These are phyloP conservation scores for Diaporthe citriasiana DNA, from an alignment of 2,329 filamentous ascomycete species.

Conservation along the genomic window DNA sequence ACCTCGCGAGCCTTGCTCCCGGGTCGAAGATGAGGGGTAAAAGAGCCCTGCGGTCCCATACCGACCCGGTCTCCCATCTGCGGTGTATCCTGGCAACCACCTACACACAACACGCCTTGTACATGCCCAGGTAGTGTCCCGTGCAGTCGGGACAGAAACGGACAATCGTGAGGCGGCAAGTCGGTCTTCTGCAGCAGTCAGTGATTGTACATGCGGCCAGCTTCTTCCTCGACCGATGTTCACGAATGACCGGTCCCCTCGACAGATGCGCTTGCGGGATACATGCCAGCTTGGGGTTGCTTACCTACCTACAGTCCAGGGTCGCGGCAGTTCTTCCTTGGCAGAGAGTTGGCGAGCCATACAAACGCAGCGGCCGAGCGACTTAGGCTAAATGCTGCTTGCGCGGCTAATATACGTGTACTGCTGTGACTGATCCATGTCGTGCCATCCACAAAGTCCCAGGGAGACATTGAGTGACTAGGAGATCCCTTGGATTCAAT, in stretches of 20 bases:
- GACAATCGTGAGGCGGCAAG: not conserved
- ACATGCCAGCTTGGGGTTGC: not conserved
- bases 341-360: not conserved
- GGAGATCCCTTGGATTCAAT: not conserved
- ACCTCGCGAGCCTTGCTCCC: slow-evolving; percentile 26
- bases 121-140: not conserved
- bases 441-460: not conserved
- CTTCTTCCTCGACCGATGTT: not conserved
- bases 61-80: slow-evolving; percentile 16
- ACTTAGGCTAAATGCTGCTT: slow-evolving; percentile 25
- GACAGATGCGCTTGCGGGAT: not conserved
- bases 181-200: not conserved
- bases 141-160: too few species aligned
- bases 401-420: slow-evolving; percentile 4
- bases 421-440: not conserved
- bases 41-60: slow-evolving; percentile 10
- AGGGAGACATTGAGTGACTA: too few species aligned
- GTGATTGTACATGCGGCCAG: not conserved
- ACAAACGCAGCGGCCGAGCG: not conserved
- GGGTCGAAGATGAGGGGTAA: slow-evolving; percentile 41
- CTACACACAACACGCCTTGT: not conserved
- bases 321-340: slow-evolving; percentile 3
- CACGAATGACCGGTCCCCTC: not conserved
- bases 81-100: not conserved
- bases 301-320: not conserved